Evolutionary conservation across 805 yeast genomes (phyloP).

Genomic region (Ogataea degrootiae): DNA sequence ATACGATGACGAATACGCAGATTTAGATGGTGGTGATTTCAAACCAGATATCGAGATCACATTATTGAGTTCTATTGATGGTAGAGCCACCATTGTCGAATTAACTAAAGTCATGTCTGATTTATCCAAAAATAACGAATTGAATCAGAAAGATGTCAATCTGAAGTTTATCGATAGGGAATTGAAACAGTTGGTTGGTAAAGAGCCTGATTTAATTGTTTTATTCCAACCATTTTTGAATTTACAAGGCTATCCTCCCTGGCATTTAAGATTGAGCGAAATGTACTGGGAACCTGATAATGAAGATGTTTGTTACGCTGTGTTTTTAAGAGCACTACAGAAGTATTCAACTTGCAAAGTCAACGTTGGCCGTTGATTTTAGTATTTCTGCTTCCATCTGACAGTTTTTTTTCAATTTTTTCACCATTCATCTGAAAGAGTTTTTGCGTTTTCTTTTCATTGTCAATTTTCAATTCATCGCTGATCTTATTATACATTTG

Average conservation of each 20-base stretch:
- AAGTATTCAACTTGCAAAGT: constrained; percentile 76
- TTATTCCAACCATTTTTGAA: constrained; percentile 84
- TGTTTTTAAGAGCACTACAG: constrained; percentile 72
- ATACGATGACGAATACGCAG: constrained; percentile 29
- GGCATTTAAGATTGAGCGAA: constrained; percentile 92
- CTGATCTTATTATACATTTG: too few relatives aligned
- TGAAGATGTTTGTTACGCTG: constrained; percentile 73
- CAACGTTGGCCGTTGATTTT: constrained; percentile 72
- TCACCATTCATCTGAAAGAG: too few relatives aligned
- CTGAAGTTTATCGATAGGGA: constrained; percentile 73
- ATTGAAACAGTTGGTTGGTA: constrained; percentile 68
- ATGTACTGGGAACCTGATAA: constrained; percentile 90
- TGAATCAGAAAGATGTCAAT: constrained; percentile 63
- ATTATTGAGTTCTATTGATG: constrained; percentile 72
- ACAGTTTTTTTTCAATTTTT: too few relatives aligned
- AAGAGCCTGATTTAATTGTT: constrained; percentile 88
- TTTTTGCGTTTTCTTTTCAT: too few relatives aligned
- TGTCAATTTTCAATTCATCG: too few relatives aligned
- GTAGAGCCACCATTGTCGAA: constrained; percentile 85
- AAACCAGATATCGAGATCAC: constrained; percentile 45
- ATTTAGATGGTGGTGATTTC: constrained; percentile 16
- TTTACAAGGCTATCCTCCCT: constrained; percentile 94
- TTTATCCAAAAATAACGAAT: constrained; percentile 55
- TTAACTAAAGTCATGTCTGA: constrained; percentile 83
- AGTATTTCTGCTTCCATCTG: background rate